phyloP scores from a whole-genome alignment of 495 filamentous ascomycete genomes.

The Pyrenopolyporus hunteri region DNA sequence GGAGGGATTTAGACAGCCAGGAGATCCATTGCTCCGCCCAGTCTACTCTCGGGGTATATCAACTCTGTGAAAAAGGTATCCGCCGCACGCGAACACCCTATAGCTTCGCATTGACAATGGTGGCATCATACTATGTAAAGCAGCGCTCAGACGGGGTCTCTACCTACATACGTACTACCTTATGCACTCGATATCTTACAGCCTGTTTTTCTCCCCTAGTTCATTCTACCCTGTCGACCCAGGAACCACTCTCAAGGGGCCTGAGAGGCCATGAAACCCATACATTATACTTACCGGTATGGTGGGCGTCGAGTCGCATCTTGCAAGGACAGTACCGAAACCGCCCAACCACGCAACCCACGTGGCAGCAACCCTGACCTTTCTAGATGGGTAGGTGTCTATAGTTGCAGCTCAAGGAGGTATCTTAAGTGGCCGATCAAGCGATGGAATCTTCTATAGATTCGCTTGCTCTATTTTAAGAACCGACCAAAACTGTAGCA shows the following conservation, averaged over 20 bases:
- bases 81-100: not conserved
- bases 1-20: not conserved
- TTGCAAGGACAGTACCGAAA: conserved; percentile 22
- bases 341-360: conserved; percentile 24
- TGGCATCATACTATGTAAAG: not conserved
- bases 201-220: not conserved
- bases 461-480: conserved; percentile 4
- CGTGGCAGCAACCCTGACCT: conserved; percentile 22
- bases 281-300: conserved; percentile 2
- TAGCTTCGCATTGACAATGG: not conserved
- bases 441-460: conserved; percentile 15
- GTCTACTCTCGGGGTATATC: not conserved
- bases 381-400: conserved; percentile 22
- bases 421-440: conserved; percentile 17
- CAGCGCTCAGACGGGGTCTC: not conserved
- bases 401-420: not conserved
- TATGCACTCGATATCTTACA: not conserved
- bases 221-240: not conserved
- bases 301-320: conserved; percentile 17
- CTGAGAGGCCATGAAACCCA: conserved; percentile 1
- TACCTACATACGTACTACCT: too few relatives aligned
- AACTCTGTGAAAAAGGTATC: not conserved
- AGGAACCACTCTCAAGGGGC: too few relatives aligned
- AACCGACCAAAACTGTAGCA: not conserved
- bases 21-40: not conserved